These are phyloP conservation scores for Silybum marianum DNA, from an alignment of 129 eudicot species.

Conservation along the genomic window DNA sequence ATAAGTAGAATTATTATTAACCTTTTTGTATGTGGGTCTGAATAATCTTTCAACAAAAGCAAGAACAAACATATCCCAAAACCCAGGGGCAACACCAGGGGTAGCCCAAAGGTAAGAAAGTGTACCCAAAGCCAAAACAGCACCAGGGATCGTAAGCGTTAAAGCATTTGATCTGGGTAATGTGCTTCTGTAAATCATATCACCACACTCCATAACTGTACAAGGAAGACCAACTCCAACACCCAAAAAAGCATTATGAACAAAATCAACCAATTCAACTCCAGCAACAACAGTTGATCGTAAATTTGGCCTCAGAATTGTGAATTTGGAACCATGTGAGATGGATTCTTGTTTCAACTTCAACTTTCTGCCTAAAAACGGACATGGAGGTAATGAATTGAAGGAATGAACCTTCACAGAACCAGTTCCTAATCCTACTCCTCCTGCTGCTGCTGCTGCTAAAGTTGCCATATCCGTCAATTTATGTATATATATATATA, in stretches of 20 bases:
- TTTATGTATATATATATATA: constrained; percentile 14
- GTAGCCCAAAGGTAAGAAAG: constrained; percentile 99
- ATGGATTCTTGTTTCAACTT: constrained; percentile 39
- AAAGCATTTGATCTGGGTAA: constrained; percentile 76
- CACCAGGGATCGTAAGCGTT: constrained; percentile 86
- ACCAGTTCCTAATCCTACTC: constrained; percentile 46
- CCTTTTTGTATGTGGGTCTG: constrained; percentile 84
- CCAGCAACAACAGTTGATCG: constrained; percentile 54
- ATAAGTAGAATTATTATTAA: constrained; percentile 2
- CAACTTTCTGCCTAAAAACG: constrained; percentile 67
- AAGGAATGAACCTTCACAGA: constrained; percentile 42
- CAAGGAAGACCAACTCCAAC: constrained; percentile 99
- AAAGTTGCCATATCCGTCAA: constrained; percentile 57
- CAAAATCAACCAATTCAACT: constrained; percentile 46
- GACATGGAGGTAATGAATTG: constrained; percentile 48
- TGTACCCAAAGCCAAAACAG: constrained; percentile 73
- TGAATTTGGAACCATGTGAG: constrained; percentile 31
- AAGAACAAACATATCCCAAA: constrained; percentile 99
- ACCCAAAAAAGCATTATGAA: constrained; percentile 78
- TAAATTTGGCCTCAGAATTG: constrained; percentile 46
- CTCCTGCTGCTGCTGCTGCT: constrained; percentile 47
- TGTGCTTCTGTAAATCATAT: constrained; percentile 91
- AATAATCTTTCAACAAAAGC: constrained; percentile 91
- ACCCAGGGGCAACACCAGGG: constrained; percentile 99
- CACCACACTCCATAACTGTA: constrained; percentile 99